Conservation (phyloP, 129 eudicot species). For the Lactuca sativa region DNA sequence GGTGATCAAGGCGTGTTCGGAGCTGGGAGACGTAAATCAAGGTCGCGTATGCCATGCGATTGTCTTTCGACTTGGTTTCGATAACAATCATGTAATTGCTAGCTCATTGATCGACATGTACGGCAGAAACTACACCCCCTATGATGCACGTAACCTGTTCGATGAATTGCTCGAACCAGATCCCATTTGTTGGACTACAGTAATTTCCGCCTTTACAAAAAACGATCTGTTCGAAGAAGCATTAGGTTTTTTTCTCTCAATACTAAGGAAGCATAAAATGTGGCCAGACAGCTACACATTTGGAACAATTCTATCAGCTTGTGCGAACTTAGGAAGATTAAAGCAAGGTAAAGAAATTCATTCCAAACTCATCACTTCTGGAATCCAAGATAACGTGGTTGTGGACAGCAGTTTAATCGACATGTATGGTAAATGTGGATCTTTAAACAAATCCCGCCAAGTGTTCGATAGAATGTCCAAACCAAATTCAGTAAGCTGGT, state of each 20-base stretch:
- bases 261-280: slow-evolving; percentile 41
- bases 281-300: slow-evolving; percentile 62
- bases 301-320: slow-evolving; percentile 68
- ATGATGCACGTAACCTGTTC: slow-evolving; percentile 50
- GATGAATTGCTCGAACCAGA: slow-evolving; percentile 72
- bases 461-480: slow-evolving; percentile 67
- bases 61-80: slow-evolving; percentile 63
- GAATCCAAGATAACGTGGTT: slow-evolving; percentile 53
- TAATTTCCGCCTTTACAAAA: slow-evolving; percentile 68
- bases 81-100: slow-evolving; percentile 47
- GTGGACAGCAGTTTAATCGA: slow-evolving; percentile 79
- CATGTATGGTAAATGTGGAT: slow-evolving; percentile 87
- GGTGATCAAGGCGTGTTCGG: slow-evolving; percentile 69
- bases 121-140: slow-evolving; percentile 47
- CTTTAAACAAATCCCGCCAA: slow-evolving; percentile 44
- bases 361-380: slow-evolving; percentile 49
- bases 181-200: slow-evolving; percentile 76
- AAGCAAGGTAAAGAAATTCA: slow-evolving; percentile 79
- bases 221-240: slow-evolving; percentile 67
- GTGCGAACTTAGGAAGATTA: slow-evolving; percentile 68
- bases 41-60: slow-evolving; percentile 72
- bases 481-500: slow-evolving; percentile 64
- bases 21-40: slow-evolving; percentile 46
- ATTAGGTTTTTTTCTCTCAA: slow-evolving; percentile 46
- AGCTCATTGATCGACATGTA: slow-evolving; percentile 81